Evolutionary conservation across 495 filamentous ascomycete species (phyloP).

Genomic region (Penicillium coprophilum): DNA sequence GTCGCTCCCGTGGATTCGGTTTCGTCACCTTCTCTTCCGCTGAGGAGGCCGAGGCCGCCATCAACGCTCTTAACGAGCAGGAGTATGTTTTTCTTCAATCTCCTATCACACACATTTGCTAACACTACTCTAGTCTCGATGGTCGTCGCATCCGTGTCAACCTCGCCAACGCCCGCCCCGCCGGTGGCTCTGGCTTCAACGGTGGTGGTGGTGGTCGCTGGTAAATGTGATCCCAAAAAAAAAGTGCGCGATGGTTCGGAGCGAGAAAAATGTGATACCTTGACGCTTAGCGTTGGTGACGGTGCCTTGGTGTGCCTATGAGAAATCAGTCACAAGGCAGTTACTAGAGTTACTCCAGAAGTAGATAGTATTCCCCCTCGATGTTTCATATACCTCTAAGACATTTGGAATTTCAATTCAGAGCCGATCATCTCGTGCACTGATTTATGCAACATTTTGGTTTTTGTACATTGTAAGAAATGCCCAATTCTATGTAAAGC

Average conservation of each 20-base stretch:
- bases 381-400: conserved; percentile 10
- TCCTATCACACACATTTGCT: neutral
- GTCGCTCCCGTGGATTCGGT: conserved; percentile 23
- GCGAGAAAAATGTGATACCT: conserved; percentile 9
- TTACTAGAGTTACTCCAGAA: conserved; percentile 4
- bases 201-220: conserved; percentile 5
- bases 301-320: neutral
- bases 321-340: conserved; percentile 1
- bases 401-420: conserved; percentile 9
- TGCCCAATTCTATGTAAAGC: neutral
- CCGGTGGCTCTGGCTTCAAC: neutral
- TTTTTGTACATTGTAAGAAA: neutral
- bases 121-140: conserved; percentile 15
- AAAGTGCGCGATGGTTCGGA: conserved; percentile 3
- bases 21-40: conserved; percentile 18
- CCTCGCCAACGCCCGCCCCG: conserved; percentile 17
- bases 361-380: conserved; percentile 8
- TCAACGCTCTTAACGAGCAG: conserved; percentile 14
- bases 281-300: conserved; percentile 12
- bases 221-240: conserved; percentile 3
- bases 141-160: conserved; percentile 18
- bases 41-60: conserved; percentile 15
- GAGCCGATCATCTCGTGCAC: conserved; percentile 1
- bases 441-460: neutral
- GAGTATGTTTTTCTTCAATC: conserved; percentile 12